Conservation (phyloP, 352 stramenopile species). For the Detonula confervacea region DNA sequence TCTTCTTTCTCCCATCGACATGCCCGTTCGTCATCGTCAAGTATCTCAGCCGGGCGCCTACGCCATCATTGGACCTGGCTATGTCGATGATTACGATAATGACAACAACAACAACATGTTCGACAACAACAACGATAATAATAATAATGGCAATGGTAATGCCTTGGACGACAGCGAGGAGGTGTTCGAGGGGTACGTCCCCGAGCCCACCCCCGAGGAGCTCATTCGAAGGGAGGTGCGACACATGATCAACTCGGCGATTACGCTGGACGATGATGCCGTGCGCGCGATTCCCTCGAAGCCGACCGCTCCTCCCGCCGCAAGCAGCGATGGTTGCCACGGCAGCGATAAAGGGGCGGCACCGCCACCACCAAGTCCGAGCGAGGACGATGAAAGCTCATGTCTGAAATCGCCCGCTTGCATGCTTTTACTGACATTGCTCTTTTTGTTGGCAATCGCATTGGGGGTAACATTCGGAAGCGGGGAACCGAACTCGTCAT, state of each 20-base stretch:
- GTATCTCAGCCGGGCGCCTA: too few species aligned
- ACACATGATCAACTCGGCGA: background rate
- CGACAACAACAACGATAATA: background rate
- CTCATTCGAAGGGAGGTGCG: background rate
- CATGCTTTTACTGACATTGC: background rate
- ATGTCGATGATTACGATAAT: too few species aligned
- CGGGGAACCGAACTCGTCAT: background rate
- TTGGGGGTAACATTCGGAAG: background rate
- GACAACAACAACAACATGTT: too few species aligned
- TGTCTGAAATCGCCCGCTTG: too few species aligned
- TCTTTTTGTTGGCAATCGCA: background rate
- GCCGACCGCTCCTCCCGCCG: too few species aligned
- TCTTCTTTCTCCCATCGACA: too few species aligned
- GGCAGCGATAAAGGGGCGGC: too few species aligned
- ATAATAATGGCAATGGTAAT: background rate
- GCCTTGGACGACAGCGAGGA: background rate
- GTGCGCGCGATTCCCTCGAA: background rate
- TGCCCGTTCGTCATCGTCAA: too few species aligned
- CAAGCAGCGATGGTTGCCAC: too few species aligned
- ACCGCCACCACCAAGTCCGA: background rate
- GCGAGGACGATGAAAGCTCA: too few species aligned
- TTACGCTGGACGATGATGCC: conserved; percentile 21
- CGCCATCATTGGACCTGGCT: too few species aligned
- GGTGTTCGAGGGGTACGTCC: conserved; percentile 1
- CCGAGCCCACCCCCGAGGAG: background rate